A percentile compares a stretch with the other conserved stretches of the same genome.
These are phyloP conservation scores for Bathelium albidoporum DNA, from an alignment of 495 filamentous ascomycete genomes.

Conservation along the genomic window DNA sequence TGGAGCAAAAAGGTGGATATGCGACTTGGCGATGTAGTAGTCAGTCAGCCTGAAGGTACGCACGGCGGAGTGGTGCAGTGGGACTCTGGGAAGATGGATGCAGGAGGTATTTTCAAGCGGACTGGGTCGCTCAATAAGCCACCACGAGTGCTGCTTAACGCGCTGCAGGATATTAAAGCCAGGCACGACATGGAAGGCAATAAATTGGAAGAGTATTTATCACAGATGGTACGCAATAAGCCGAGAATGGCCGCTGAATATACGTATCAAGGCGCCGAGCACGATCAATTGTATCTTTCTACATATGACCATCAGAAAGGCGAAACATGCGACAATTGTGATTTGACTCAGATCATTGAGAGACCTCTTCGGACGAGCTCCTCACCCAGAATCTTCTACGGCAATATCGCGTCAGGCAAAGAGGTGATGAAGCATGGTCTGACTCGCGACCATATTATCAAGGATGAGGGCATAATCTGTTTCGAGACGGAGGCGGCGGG, in stretches of 20 bases:
- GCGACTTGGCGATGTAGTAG: slow-evolving; percentile 20
- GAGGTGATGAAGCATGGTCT: slow-evolving; percentile 26
- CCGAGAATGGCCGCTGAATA: neutral
- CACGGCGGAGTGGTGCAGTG: slow-evolving; percentile 15
- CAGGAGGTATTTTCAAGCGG: slow-evolving; percentile 2
- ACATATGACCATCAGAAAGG: slow-evolving; percentile 6
- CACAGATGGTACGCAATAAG: neutral
- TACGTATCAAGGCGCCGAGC: neutral
- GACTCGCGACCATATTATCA: slow-evolving; percentile 10
- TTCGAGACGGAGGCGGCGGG: slow-evolving; percentile 28
- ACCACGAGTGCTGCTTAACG: slow-evolving; percentile 9
- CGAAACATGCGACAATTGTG: slow-evolving; percentile 7
- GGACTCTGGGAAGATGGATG: slow-evolving; percentile 15
- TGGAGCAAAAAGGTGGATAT: slow-evolving; percentile 18
- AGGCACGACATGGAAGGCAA: neutral
- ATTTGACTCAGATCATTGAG: neutral
- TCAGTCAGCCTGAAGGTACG: slow-evolving; percentile 10
- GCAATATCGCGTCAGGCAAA: slow-evolving; percentile 34
- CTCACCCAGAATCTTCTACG: slow-evolving; percentile 24
- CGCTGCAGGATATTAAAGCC: slow-evolving; percentile 7
- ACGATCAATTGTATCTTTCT: slow-evolving; percentile 4
- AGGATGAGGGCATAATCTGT: slow-evolving; percentile 14
- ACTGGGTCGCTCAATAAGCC: slow-evolving; percentile 10
- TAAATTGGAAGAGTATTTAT: neutral
- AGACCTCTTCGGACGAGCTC: neutral